A percentile compares a stretch with the other conserved stretches of the same genome.
Evolutionary conservation across 768 basidiomycete species (phyloP).

Genomic region (Tylopilus plumbeoviolaceoides): DNA sequence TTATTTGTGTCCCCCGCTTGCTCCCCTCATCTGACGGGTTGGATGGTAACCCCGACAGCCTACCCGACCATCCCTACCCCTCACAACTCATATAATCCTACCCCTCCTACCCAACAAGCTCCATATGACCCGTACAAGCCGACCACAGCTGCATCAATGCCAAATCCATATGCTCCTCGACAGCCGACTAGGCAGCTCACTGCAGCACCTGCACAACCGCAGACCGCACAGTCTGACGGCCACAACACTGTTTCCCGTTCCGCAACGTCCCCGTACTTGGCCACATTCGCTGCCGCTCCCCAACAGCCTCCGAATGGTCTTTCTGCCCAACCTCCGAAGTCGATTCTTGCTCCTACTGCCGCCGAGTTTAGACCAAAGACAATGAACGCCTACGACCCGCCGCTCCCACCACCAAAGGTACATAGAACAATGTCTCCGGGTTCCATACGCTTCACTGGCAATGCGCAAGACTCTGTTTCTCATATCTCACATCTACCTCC

Average conservation of each 20-base stretch:
- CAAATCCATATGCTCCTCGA: slow-evolving; percentile 22
- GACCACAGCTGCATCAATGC: slow-evolving; percentile 8
- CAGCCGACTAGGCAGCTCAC: slow-evolving; percentile 12
- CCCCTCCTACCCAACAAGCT: slow-evolving; percentile 15
- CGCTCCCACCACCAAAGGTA: slow-evolving; percentile 51
- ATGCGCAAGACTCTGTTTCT: slow-evolving; percentile 11
- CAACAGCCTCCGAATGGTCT: slow-evolving; percentile 18
- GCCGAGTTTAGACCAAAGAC: slow-evolving; percentile 59
- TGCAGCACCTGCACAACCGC: slow-evolving; percentile 16
- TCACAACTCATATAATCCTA: slow-evolving; percentile 26
- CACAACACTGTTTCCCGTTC: slow-evolving; percentile 24
- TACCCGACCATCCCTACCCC: slow-evolving; percentile 12
- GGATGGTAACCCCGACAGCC: slow-evolving; percentile 10
- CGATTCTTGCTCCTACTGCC: slow-evolving; percentile 36
- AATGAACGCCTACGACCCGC: slow-evolving; percentile 74
- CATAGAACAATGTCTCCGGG: slow-evolving; percentile 24
- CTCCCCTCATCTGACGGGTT: slow-evolving; percentile 4
- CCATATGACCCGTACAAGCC: slow-evolving; percentile 38
- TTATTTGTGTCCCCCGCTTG: neutral
- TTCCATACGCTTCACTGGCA: slow-evolving; percentile 21
- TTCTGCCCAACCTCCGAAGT: slow-evolving; percentile 28
- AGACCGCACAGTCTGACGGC: slow-evolving; percentile 32
- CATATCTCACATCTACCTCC: slow-evolving; percentile 10
- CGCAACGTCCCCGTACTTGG: slow-evolving; percentile 23
- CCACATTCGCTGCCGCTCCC: slow-evolving; percentile 11